Evolutionary conservation across 441 rosid genomes (phyloP).

Genomic region (Geranium incanum): DNA sequence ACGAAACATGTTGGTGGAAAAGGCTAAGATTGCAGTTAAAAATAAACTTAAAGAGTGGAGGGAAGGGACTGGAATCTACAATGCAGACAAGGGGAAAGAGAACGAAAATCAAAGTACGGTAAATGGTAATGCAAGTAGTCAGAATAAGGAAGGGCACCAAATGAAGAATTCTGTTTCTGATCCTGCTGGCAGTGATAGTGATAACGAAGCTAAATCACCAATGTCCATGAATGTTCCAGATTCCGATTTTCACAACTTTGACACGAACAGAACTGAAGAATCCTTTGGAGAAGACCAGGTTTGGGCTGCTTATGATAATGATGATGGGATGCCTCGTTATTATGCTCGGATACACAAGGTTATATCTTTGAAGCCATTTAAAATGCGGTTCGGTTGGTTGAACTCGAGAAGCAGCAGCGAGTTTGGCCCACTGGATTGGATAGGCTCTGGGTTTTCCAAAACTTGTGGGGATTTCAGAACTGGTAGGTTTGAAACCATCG

Average conservation of each 20-base stretch:
- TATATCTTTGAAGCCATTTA: conserved; percentile 62
- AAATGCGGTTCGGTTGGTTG: conserved; percentile 85
- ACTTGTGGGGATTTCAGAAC: conserved; percentile 87
- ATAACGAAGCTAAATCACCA: conserved; percentile 21
- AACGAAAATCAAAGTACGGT: conserved; percentile 26
- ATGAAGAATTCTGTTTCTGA: conserved; percentile 16
- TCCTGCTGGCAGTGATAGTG: conserved; percentile 23
- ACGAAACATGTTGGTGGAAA: conserved; percentile 43
- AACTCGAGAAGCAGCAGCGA: conserved; percentile 64
- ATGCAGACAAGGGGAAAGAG: conserved; percentile 22
- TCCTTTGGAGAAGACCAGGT: conserved; percentile 66
- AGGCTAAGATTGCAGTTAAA: conserved; percentile 39
- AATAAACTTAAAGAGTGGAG: conserved; percentile 40
- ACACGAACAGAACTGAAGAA: conserved; percentile 58
- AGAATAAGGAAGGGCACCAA: conserved; percentile 14
- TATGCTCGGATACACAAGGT: conserved; percentile 83
- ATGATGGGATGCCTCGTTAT: conserved; percentile 91
- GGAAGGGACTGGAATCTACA: conserved; percentile 17
- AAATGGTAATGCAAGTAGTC: conserved; percentile 20
- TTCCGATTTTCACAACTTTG: conserved; percentile 79
- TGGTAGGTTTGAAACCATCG: conserved; percentile 47
- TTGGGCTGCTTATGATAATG: conserved; percentile 91
- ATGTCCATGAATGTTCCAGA: conserved; percentile 51
- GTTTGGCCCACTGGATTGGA: conserved; percentile 61
- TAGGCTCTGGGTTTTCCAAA: conserved; percentile 70